These are phyloP conservation scores for Diaporthe citrichinensis DNA, from an alignment of 2,329 filamentous ascomycete genomes.

Conservation along the genomic window DNA sequence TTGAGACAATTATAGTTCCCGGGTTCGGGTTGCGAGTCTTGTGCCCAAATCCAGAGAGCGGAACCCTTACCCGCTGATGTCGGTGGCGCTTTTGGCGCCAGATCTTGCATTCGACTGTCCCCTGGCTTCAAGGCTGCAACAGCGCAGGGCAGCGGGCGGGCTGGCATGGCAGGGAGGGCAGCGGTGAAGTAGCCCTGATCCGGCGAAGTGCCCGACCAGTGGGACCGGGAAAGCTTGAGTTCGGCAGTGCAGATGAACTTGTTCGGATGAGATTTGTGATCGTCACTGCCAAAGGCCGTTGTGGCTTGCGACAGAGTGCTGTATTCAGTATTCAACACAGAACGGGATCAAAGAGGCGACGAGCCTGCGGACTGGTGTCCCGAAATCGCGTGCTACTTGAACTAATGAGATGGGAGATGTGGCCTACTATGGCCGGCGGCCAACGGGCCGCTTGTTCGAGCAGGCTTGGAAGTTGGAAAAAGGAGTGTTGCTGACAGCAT, in stretches of 20 bases:
- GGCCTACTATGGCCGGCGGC: not conserved
- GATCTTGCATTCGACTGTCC: slow-evolving; percentile 8
- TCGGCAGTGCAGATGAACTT: slow-evolving; percentile 21
- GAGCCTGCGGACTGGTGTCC: not conserved
- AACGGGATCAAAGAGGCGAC: not conserved
- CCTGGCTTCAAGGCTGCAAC: slow-evolving; percentile 12
- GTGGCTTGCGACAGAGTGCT: not conserved
- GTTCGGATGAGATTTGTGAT: slow-evolving; percentile 12
- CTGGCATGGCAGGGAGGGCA: slow-evolving; percentile 5
- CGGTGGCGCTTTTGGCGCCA: slow-evolving; percentile 35
- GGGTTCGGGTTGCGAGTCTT: slow-evolving; percentile 30
- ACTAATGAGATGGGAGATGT: not conserved
- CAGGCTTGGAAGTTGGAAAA: slow-evolving; percentile 8
- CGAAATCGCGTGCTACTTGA: not conserved
- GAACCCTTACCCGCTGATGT: slow-evolving; percentile 19
- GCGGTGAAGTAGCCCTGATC: slow-evolving; percentile 22
- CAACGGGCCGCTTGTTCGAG: not conserved
- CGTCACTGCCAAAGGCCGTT: slow-evolving; percentile 9
- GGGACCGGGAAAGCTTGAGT: slow-evolving; percentile 32
- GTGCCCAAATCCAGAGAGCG: not conserved
- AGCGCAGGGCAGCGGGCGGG: slow-evolving; percentile 18
- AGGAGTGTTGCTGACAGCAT: slow-evolving; percentile 16
- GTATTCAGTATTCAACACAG: not conserved
- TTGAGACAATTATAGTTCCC: slow-evolving; percentile 23
- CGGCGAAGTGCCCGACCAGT: slow-evolving; percentile 18